phyloP scores from a whole-genome alignment of 2,329 filamentous ascomycete genomes.

The Epichloe aotearoae region DNA sequence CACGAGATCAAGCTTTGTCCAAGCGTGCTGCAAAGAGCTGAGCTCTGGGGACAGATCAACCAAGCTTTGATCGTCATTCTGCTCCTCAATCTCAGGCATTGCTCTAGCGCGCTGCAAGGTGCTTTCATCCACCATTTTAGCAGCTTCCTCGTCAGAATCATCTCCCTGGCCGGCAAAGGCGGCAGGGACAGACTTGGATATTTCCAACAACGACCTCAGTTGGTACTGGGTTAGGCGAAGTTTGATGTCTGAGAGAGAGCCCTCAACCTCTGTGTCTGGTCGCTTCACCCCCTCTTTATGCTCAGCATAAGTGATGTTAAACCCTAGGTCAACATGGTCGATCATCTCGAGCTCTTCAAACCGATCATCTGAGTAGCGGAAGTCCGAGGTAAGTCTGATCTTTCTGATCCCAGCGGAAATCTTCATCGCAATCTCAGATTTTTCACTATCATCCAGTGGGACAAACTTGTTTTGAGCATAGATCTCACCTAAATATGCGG shows the following conservation, averaged over 20 bases:
- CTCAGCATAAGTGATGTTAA: constrained; percentile 84
- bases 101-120: constrained; percentile 36
- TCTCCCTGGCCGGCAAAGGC: constrained; percentile 63
- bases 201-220: constrained; percentile 74
- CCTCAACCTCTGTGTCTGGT: constrained; percentile 84
- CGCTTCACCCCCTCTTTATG: constrained; percentile 64
- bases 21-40: constrained; percentile 53
- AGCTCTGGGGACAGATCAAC: constrained; percentile 58
- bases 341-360: constrained; percentile 91
- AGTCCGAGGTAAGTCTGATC: constrained; percentile 77
- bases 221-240: constrained; percentile 82
- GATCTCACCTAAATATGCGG: constrained; percentile 91
- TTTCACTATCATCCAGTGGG: constrained; percentile 63
- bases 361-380: constrained; percentile 60
- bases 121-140: constrained; percentile 55
- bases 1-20: constrained; percentile 86
- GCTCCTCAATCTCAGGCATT: constrained; percentile 17
- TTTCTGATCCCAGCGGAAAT: constrained; percentile 85
- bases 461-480: constrained; percentile 92
- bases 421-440: constrained; percentile 71
- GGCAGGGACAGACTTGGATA: constrained; percentile 75
- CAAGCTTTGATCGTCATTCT: constrained; percentile 24
- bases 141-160: constrained; percentile 58
- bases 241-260: constrained; percentile 87
- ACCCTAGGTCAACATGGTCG: constrained; percentile 88